phyloP scores from a whole-genome alignment of 1,139 yeast genomes.

The Geotrichum restrictum region DNA sequence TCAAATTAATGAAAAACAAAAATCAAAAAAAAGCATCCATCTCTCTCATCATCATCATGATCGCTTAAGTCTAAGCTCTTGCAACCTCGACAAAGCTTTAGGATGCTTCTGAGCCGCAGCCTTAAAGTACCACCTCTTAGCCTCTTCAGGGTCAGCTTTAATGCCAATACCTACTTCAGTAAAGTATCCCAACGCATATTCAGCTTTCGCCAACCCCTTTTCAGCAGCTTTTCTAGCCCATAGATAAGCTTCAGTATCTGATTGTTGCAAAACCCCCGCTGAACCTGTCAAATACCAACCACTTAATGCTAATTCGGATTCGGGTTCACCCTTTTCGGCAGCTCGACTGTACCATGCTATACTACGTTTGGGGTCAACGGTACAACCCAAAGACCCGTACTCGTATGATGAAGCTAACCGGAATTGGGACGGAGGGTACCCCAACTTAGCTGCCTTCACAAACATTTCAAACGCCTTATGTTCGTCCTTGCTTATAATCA shows the following conservation, averaged over 20 bases:
- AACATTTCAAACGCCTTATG: conserved; percentile 65
- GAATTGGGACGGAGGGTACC: conserved; percentile 78
- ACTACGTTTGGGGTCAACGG: conserved; percentile 65
- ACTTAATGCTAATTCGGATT: conserved; percentile 82
- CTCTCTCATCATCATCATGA: too few species aligned
- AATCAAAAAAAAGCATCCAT: too few species aligned
- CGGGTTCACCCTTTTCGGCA: conserved; percentile 67
- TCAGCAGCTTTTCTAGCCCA: conserved; percentile 90
- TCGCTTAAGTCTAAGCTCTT: conserved; percentile 25
- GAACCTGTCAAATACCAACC: conserved; percentile 92
- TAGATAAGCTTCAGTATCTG: conserved; percentile 73
- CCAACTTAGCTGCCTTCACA: conserved; percentile 70
- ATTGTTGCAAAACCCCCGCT: conserved; percentile 61
- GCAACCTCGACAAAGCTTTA: conserved; percentile 47
- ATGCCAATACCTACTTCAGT: conserved; percentile 77
- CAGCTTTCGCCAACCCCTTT: conserved; percentile 76
- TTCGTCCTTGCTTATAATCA: conserved; percentile 42
- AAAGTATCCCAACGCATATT: conserved; percentile 76
- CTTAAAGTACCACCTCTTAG: conserved; percentile 51
- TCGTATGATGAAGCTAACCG: conserved; percentile 85
- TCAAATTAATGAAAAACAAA: too few species aligned
- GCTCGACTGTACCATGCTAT: conserved; percentile 89
- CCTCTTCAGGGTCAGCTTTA: conserved; percentile 45
- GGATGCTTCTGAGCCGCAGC: conserved; percentile 62
- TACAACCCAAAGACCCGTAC: conserved; percentile 69